Evolutionary conservation across 2,329 filamentous ascomycete species (phyloP).

Genomic region (Fusarium abutilonis): DNA sequence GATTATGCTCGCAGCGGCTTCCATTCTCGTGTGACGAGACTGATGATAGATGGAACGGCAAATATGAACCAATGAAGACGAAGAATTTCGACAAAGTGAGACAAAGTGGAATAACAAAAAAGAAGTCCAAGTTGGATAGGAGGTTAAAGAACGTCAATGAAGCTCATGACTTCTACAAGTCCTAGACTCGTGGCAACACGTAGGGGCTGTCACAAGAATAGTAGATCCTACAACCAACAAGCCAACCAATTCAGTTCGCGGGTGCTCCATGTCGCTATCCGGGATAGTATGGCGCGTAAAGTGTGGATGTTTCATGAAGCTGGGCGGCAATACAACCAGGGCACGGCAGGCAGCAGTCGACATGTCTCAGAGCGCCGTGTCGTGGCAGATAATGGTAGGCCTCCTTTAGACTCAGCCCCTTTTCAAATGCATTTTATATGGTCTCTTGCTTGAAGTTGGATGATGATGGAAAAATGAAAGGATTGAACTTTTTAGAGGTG

Average conservation of each 20-base stretch:
- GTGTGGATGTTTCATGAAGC: neutral
- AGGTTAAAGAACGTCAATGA: neutral
- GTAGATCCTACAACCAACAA: neutral
- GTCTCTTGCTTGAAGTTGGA: no score
- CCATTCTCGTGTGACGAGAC: conserved; percentile 16
- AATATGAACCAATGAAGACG: neutral
- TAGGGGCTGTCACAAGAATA: neutral
- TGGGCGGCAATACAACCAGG: conserved; percentile 17
- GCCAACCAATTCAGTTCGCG: conserved; percentile 1
- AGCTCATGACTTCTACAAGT: conserved; percentile 12
- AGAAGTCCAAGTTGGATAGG: neutral
- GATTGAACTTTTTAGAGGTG: no score
- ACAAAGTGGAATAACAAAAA: neutral
- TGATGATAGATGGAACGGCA: no score
- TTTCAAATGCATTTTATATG: neutral
- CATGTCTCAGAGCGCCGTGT: conserved; percentile 1
- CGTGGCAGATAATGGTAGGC: neutral
- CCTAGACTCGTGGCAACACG: neutral
- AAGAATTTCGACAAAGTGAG: neutral
- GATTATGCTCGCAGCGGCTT: conserved; percentile 36
- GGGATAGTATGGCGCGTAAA: conserved; percentile 22
- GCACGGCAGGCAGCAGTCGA: conserved; percentile 1
- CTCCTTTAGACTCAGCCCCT: neutral
- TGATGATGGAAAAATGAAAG: neutral
- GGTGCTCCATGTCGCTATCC: neutral